Base-by-base conservation (phyloP, 2,329 filamentous ascomycete species). In the Amesomyces nigricolor region DNA sequence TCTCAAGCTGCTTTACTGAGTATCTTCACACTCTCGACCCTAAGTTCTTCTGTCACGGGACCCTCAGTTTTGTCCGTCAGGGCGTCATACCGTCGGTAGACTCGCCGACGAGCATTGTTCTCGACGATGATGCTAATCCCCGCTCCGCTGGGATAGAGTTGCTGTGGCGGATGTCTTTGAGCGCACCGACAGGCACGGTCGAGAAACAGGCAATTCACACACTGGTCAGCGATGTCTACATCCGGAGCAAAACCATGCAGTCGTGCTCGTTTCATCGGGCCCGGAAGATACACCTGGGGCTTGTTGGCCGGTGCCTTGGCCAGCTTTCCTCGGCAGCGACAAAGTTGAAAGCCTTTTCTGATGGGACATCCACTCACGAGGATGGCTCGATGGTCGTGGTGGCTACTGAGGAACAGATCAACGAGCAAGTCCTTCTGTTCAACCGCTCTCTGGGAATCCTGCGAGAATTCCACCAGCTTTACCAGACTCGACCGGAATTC, bases 111-210 rank as follows among this genome's bases (percentile, higher is more conserved):
- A 73, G 73, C 19, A 73, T 78, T 47, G 65, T 76, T 17, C 70
- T 83, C 13, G 77, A 81, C 53, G 78, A 81, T 45, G 73, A 77
- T 7, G 72, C 75, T n/a, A 71, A 75, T 10, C 66, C 81, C 29
- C 73, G 78, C 61, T 78, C 75, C 58, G 79, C 70, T 61, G 81
- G 73, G 26, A 75, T 80, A 43, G 87, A 94, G 62, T 80, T 91
- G 55, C 74, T 96, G n/a, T 96, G 91, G 91, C 82, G 83, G 22
- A 82, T 96, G 63, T 83, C 92, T 35, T 73, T 95, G 51, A 85
- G 81, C 14, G 83, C 88, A 1, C 82, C 83, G 5, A 75, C 80
- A 38, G 74, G 79, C 38, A 80, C 77, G 0, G 83, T 95, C 47
- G 88, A 89, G 61, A 77, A 79, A 17, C 72, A 77, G 51, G 87